Evolutionary conservation across 1,284 basidiomycete species (phyloP).

Genomic region (Meira miltonrushii): DNA sequence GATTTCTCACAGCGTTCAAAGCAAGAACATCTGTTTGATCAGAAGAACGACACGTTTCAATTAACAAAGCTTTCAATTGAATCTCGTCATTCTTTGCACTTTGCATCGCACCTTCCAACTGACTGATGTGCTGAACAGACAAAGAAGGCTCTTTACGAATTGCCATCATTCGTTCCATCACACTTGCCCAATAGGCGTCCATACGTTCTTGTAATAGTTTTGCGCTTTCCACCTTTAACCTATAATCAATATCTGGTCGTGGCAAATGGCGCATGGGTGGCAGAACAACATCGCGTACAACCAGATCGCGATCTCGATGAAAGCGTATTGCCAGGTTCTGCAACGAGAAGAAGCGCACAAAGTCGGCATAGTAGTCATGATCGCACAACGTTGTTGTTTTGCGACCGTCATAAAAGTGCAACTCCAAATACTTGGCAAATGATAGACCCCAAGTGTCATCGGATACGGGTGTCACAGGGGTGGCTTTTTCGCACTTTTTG

Average conservation of each 20-base stretch:
- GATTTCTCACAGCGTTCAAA: constrained; percentile 78
- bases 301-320: constrained; percentile 73
- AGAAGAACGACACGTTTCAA: constrained; percentile 5
- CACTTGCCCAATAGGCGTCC: constrained; percentile 60
- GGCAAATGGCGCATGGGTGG: constrained; percentile 82
- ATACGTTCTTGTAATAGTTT: constrained; percentile 70
- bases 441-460: constrained; percentile 88
- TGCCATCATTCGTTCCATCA: constrained; percentile 58
- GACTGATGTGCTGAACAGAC: constrained; percentile 1
- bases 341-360: constrained; percentile 83
- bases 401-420: constrained; percentile 71
- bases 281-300: constrained; percentile 75
- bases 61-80: not conserved
- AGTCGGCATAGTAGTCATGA: constrained; percentile 90
- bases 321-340: constrained; percentile 72
- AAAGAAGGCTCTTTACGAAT: constrained; percentile 41
- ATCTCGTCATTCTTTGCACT: constrained; percentile 29
- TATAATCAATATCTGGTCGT: constrained; percentile 75
- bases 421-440: constrained; percentile 87
- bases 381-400: constrained; percentile 65
- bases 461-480: constrained; percentile 82
- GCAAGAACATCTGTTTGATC: constrained; percentile 56
- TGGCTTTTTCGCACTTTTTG: constrained; percentile 57
- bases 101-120: not conserved
- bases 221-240: constrained; percentile 85